Evolutionary conservation across 768 basidiomycete species (phyloP).

Genomic region (Podaxis pistillaris): DNA sequence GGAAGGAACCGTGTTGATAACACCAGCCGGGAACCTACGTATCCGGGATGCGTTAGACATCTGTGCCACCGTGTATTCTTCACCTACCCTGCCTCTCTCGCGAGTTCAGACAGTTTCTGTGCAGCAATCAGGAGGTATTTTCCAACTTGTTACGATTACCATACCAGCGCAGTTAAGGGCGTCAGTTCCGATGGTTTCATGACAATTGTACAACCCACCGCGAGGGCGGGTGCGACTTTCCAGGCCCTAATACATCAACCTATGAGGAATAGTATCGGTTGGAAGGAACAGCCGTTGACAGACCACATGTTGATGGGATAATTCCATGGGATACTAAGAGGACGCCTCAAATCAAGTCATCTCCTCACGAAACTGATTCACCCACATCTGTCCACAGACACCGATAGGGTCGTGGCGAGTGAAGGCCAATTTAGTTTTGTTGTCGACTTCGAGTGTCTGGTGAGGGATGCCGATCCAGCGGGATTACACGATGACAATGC

Average conservation of each 20-base stretch:
- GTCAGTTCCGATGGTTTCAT: constrained; percentile 94
- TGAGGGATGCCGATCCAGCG: constrained; percentile 2
- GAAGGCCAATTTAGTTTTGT: constrained; percentile 78
- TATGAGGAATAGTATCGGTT: not conserved
- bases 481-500: not conserved
- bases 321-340: constrained; percentile 83
- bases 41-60: constrained; percentile 3
- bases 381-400: constrained; percentile 91
- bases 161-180: constrained; percentile 77
- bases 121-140: constrained; percentile 9
- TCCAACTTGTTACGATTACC: constrained; percentile 19
- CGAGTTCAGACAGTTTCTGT: constrained; percentile 79
- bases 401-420: constrained; percentile 90
- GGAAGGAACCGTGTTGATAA: constrained; percentile 86
- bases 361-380: not conserved
- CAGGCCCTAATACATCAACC: constrained; percentile 54
- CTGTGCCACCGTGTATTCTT: constrained; percentile 11
- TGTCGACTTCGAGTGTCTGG: constrained; percentile 78
- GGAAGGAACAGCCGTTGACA: constrained; percentile 9
- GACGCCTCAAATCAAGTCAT: constrained; percentile 9
- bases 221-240: constrained; percentile 93
- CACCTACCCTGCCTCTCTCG: constrained; percentile 78
- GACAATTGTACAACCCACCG: constrained; percentile 88
- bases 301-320: constrained; percentile 89
- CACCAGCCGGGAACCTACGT: constrained; percentile 82